A percentile compares a stretch with the other conserved stretches of the same genome.
Evolutionary conservation across 106 monocot genomes (phyloP).

Genomic region (Gastrodia elata): DNA sequence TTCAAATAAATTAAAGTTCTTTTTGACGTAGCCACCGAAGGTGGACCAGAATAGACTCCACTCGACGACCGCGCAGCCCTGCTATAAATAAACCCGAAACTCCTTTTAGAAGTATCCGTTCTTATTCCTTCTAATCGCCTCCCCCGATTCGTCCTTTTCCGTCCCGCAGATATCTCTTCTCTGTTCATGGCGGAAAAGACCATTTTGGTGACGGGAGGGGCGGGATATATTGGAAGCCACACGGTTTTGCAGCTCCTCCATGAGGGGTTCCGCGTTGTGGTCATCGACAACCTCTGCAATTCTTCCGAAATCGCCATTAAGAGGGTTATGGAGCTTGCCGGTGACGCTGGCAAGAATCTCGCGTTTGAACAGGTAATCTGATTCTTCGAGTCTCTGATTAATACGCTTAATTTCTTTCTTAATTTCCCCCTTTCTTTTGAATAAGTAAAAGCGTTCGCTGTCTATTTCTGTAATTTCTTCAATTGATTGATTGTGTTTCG

Average conservation of each 20-base stretch:
- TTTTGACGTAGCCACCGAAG: too few relatives aligned
- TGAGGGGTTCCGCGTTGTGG: constrained; percentile 30
- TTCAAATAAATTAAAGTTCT: too few relatives aligned
- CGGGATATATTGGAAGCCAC: constrained; percentile 31
- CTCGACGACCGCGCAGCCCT: neutral
- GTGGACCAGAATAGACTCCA: neutral
- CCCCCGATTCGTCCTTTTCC: neutral
- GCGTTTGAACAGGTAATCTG: constrained; percentile 34
- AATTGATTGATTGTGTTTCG: neutral
- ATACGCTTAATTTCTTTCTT: neutral
- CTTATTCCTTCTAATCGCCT: neutral
- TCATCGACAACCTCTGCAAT: constrained; percentile 57
- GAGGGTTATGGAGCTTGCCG: constrained; percentile 44
- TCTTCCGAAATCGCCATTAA: constrained; percentile 50
- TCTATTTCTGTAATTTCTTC: neutral
- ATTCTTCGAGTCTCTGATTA: neutral
- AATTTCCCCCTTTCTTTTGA: neutral
- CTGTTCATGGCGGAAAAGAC: constrained; percentile 3
- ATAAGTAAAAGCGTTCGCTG: neutral
- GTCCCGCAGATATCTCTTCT: neutral
- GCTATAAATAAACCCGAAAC: neutral
- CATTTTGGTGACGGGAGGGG: constrained; percentile 28
- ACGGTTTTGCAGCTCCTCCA: constrained; percentile 51
- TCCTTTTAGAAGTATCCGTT: neutral
- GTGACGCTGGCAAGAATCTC: constrained; percentile 42